phyloP scores from a whole-genome alignment of 257 asterid species.

The Solanum pimpinellifolium region DNA sequence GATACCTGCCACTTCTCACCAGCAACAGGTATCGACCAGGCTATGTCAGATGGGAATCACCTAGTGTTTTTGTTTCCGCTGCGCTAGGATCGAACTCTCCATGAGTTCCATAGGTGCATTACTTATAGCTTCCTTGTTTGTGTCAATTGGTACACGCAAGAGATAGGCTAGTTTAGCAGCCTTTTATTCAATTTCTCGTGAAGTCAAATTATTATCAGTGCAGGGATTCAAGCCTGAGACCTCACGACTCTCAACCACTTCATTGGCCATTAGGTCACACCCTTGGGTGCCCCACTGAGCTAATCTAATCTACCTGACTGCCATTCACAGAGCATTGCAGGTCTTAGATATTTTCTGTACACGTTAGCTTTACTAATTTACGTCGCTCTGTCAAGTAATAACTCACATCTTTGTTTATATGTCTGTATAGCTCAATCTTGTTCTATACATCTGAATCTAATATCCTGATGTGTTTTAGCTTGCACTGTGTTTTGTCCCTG shows the following conservation, averaged over 20 bases:
- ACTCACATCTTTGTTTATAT: background rate
- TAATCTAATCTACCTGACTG: background rate
- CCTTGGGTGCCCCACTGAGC: background rate
- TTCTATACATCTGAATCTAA: background rate
- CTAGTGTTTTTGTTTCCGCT: background rate
- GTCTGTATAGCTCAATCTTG: background rate
- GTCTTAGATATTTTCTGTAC: background rate
- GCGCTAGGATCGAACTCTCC: background rate
- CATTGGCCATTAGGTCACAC: too few species aligned
- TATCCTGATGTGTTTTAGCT: background rate
- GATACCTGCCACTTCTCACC: background rate
- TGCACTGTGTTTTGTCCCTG: background rate
- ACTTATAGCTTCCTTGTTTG: background rate
- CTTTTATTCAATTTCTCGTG: background rate
- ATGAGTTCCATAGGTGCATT: background rate
- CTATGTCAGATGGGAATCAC: background rate
- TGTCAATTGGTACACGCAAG: background rate
- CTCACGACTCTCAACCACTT: background rate
- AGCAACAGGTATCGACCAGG: background rate
- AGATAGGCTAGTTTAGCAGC: background rate
- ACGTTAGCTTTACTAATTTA: background rate
- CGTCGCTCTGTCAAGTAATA: background rate
- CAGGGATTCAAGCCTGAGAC: background rate
- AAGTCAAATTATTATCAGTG: background rate
- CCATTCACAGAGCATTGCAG: background rate